Base-by-base conservation (phyloP, 1,139 yeast species). In the Debaryomyces nepalensis region DNA sequence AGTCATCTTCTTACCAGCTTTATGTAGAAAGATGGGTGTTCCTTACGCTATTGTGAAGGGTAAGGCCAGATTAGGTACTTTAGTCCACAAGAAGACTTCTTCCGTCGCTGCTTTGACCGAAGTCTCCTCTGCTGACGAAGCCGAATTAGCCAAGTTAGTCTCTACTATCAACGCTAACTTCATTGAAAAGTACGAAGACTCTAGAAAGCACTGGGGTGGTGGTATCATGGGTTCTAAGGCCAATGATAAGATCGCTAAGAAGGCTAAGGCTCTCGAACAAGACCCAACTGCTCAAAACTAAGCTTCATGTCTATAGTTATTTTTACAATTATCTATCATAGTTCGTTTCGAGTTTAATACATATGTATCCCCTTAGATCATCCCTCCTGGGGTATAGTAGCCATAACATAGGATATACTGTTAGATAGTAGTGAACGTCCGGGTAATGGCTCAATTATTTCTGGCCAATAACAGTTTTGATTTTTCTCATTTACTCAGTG, bases 161-260 rank as follows among this genome's bases (percentile, higher is more conserved):
- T 82, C 95, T 50, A 84, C 96, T 66, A 79, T 88, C 72, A 82
- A 86, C 75, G 84, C 93, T 59, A 87, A 86, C 90, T 88, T 82
- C 74, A 70, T 73, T 59, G 91, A 85, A 66, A 85, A 87, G 75
- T 86, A 82, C 83, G 96, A 88, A 63, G 96, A 88, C 59, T 65
- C 79, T 68, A 88, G 90, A 81, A 87, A 87, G 77, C 91, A 86
- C 83, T 88, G 96, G 96, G 96, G 96, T 81, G 96, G 96, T 79
- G 96, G 96, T 80, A 64, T 85, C 71, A 77, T 88, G 80, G 96
- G 96, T 70, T 75, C 84, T 61, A 88, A 88, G 81, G 86, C 96
- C 61, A 79, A 77, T 63, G 88, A 81, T 62, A 84, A 81, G 78
- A 66, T 52, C 42, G 68, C 68, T 43, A 64, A 69, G 69, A 65